Conservation (phyloP, 805 yeast species). For the Schizosaccharomyces cryophilus region DNA sequence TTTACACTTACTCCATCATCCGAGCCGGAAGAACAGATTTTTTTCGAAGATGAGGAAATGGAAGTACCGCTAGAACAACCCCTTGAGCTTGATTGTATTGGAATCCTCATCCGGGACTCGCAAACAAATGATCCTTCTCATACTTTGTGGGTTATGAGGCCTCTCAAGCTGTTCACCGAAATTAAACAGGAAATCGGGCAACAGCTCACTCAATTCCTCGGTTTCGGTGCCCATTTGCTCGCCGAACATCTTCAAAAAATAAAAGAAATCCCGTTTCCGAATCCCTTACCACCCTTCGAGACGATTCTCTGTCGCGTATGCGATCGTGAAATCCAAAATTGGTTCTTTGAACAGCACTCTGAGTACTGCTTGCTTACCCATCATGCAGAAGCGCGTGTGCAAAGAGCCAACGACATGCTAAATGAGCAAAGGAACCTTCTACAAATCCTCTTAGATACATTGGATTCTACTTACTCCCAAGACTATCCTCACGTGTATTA, state of each 20-base stretch:
- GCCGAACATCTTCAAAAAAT: background rate
- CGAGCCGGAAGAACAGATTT: background rate
- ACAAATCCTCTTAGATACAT: background rate
- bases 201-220: background rate
- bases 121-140: background rate
- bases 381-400: conserved; percentile 52
- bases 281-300: background rate
- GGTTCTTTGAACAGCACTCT: conserved; percentile 89
- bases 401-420: conserved; percentile 42
- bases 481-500: background rate
- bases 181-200: background rate
- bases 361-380: conserved; percentile 73
- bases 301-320: conserved; percentile 62
- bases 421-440: background rate
- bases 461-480: background rate
- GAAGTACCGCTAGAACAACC: background rate
- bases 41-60: conserved; percentile 1
- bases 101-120: background rate
- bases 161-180: background rate
- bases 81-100: background rate
- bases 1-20: background rate
- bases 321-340: conserved; percentile 65
- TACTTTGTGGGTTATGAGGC: background rate
- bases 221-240: conserved; percentile 1
- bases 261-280: background rate